A percentile compares a stretch with the other conserved stretches of the same genome.
phyloP scores from a whole-genome alignment of 2,329 filamentous ascomycete species.

The Ophiostoma ulmi region DNA sequence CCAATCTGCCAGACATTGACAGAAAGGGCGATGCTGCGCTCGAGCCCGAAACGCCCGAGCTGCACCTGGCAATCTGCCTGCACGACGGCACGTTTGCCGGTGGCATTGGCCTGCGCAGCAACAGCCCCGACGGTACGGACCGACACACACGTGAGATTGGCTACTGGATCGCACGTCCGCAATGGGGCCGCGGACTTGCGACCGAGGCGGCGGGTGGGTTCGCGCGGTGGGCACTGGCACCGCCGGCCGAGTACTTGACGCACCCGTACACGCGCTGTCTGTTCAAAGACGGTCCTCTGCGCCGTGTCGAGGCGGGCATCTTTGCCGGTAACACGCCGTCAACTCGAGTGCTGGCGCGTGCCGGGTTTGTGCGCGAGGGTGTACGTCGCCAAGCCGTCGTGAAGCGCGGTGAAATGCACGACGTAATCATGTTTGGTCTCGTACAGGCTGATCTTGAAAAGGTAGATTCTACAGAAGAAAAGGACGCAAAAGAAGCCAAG shows the following conservation, averaged over 20 bases:
- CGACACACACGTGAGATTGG: conserved; percentile 45
- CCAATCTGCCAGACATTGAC: background rate
- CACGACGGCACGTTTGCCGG: conserved; percentile 38
- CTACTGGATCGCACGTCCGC: conserved; percentile 42
- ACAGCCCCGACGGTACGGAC: conserved; percentile 36
- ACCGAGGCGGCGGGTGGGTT: conserved; percentile 40
- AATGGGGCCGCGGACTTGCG: conserved; percentile 45
- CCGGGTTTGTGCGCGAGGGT: conserved; percentile 44
- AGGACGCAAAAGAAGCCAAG: background rate
- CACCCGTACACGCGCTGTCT: conserved; percentile 15
- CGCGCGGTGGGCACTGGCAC: conserved; percentile 40
- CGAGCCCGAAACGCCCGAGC: conserved; percentile 13
- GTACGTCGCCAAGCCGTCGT: conserved; percentile 38
- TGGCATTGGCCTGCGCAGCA: conserved; percentile 38
- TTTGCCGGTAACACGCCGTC: conserved; percentile 42
- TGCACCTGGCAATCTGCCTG: conserved; percentile 37
- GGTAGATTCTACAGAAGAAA: background rate
- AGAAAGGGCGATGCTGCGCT: background rate
- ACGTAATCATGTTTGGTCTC: conserved; percentile 38
- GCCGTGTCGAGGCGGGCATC: conserved; percentile 40
- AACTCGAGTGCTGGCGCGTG: conserved; percentile 39
- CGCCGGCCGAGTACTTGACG: background rate
- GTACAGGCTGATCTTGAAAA: background rate
- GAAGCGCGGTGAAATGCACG: conserved; percentile 41
- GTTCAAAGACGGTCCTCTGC: conserved; percentile 30